Conservation (phyloP, 805 yeast species). For the Candida rishiriensis region DNA sequence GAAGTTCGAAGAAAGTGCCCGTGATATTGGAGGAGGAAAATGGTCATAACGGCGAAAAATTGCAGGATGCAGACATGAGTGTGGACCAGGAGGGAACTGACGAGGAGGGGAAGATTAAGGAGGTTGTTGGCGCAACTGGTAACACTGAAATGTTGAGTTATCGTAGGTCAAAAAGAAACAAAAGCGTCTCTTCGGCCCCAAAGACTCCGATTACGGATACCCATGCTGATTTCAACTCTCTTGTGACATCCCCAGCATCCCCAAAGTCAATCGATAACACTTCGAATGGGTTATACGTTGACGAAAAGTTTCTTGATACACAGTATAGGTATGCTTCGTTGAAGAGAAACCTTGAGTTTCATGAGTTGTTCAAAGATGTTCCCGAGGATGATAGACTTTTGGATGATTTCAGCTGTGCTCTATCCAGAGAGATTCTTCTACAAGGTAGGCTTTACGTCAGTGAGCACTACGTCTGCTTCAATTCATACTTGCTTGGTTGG, state of each 20-base stretch:
- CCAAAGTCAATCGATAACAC: conserved; percentile 11
- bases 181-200: conserved; percentile 17
- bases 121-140: conserved; percentile 18
- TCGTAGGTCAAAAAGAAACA: conserved; percentile 21
- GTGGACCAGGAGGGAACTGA: background rate
- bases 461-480: conserved; percentile 75
- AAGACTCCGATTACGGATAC: conserved; percentile 16
- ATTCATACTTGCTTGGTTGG: conserved; percentile 87
- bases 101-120: conserved; percentile 14
- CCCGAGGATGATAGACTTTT: conserved; percentile 67
- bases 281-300: conserved; percentile 47
- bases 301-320: conserved; percentile 55
- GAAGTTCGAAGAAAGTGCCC: conserved; percentile 7
- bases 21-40: conserved; percentile 6
- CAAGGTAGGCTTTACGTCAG: conserved; percentile 87
- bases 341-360: conserved; percentile 71
- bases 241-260: conserved; percentile 4
- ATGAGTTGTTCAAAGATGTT: conserved; percentile 61
- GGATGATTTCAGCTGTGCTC: conserved; percentile 88
- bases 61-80: too few species aligned
- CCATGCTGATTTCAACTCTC: conserved; percentile 8
- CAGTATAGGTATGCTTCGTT: conserved; percentile 59
- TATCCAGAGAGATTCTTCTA: conserved; percentile 76
- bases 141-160: conserved; percentile 29
- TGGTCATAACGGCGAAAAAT: background rate